Evolutionary conservation across 169 alveolate genomes (phyloP).

Genomic region (Plasmodium coatneyi): DNA sequence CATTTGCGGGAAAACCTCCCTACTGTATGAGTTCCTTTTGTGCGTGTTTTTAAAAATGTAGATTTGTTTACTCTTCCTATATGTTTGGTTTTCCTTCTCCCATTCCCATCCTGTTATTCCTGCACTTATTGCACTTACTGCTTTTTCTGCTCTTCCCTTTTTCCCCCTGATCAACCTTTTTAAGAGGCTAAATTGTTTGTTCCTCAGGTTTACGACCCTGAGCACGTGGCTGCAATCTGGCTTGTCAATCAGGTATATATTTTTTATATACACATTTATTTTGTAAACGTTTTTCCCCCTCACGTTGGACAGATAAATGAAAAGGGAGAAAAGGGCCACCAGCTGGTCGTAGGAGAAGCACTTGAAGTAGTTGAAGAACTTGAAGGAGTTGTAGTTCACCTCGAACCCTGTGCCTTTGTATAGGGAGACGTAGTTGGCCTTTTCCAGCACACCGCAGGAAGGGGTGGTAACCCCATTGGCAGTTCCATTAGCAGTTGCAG

Average conservation of each 20-base stretch:
- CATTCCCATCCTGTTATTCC: not conserved
- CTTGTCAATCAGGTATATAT: constrained; percentile 46
- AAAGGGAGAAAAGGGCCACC: constrained; percentile 56
- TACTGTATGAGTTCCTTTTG: not conserved
- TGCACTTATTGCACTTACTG: not conserved
- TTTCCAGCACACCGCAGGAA: not conserved
- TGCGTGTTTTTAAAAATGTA: constrained; percentile 1
- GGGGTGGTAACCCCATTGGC: not conserved
- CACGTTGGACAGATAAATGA: constrained; percentile 46
- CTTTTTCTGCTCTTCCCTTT: not conserved
- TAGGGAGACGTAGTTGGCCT: constrained; percentile 19
- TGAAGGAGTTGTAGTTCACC: constrained; percentile 64
- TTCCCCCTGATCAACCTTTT: not conserved
- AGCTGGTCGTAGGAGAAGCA: constrained; percentile 50
- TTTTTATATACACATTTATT: constrained; percentile 36
- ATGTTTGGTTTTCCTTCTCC: not conserved
- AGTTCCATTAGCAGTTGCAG: not conserved
- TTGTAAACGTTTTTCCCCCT: constrained; percentile 48
- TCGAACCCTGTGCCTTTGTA: constrained; percentile 64
- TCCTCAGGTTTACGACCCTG: constrained; percentile 16
- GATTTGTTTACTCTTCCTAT: not conserved
- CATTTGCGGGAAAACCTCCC: not conserved
- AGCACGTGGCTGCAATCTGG: not conserved
- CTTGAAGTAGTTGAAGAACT: constrained; percentile 54
- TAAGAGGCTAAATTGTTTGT: constrained; percentile 4